These are phyloP conservation scores for Nicotiana knightiana DNA, from an alignment of 257 asterid genomes.

Conservation along the genomic window DNA sequence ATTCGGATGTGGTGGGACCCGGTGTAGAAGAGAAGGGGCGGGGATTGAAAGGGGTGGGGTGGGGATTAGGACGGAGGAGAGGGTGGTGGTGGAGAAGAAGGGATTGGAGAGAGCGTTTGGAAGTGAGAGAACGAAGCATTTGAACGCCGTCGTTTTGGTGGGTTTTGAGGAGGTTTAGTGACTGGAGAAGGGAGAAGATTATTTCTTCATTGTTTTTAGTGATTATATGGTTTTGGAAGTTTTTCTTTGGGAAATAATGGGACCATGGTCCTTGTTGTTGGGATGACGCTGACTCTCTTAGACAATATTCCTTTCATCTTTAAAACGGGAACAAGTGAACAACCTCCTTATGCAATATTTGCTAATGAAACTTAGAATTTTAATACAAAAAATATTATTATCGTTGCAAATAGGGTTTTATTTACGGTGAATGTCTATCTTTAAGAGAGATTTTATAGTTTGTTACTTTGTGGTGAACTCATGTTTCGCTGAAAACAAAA, in stretches of 20 bases:
- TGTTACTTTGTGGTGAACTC: too few species aligned
- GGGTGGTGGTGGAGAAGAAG: constrained; percentile 14
- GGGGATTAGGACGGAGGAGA: constrained; percentile 16
- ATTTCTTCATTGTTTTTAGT: background rate
- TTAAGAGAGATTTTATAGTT: too few species aligned
- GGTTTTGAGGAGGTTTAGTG: constrained; percentile 22
- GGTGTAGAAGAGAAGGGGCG: constrained; percentile 11
- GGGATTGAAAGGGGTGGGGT: constrained; percentile 15
- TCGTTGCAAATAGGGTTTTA: too few species aligned
- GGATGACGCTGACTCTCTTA: background rate
- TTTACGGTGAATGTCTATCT: too few species aligned
- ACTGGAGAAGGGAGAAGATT: background rate
- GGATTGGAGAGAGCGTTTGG: constrained; percentile 51
- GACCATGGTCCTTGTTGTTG: background rate
- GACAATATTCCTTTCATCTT: background rate
- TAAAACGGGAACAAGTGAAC: too few species aligned
- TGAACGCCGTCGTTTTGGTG: constrained; percentile 10
- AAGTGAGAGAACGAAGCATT: constrained; percentile 48
- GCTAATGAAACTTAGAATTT: too few species aligned
- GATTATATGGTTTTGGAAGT: background rate
- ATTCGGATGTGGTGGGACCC: constrained; percentile 53
- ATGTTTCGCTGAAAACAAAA: too few species aligned
- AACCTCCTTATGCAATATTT: too few species aligned
- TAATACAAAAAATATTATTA: too few species aligned
- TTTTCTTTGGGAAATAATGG: background rate